Base-by-base conservation (phyloP, 805 yeast species). In the Yarrowia sp. region DNA sequence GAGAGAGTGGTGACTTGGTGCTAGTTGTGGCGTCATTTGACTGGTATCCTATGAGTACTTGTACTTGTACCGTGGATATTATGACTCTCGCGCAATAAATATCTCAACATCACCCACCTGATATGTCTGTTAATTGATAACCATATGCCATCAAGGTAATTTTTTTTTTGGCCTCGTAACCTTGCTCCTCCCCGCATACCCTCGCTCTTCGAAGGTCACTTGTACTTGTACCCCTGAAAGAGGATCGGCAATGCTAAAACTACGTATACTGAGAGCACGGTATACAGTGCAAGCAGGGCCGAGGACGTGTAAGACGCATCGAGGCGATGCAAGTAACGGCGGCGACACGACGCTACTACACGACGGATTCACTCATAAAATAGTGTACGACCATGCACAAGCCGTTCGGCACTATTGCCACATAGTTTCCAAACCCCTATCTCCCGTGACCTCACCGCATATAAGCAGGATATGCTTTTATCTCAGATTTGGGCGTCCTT, bases 391-490 rank as follows among this genome's bases (percentile, higher is more conserved):
- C 17, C 4, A 33, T 33, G 36, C 16, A 33, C 36, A 33, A 33
- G 36, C 17, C 17, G 36, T 17, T 33, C 17, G n/a, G n/a, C 36
- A 14, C 17, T 16, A 8, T 33, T 10, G 33, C 22, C n/a, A 44
- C 51, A 44, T 44, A n/a, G 32, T 28, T 44, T 19, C 40, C 40
- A 22, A 17, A 32, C 40, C 54, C 40, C 26, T 49, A 49, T 32
- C 38, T 49, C 56, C 56, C 56, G 56, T 32, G 40, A 49, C 40
- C 40, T 12, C 40, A 49, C 56, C 12, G 56, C 56, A 14, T 21
- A 49, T 28, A 49, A 26, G 56, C 56, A 49, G 40, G 56, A 32
- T 32, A 49, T 33, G 28, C 16, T 49, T 49, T 49, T 49, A 49
- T 49, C 56, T 32, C 32, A 49, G 40, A 49, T 17, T 9, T 33